Base-by-base conservation (phyloP, 306 rosid species). In the Canavalia gladiata region DNA sequence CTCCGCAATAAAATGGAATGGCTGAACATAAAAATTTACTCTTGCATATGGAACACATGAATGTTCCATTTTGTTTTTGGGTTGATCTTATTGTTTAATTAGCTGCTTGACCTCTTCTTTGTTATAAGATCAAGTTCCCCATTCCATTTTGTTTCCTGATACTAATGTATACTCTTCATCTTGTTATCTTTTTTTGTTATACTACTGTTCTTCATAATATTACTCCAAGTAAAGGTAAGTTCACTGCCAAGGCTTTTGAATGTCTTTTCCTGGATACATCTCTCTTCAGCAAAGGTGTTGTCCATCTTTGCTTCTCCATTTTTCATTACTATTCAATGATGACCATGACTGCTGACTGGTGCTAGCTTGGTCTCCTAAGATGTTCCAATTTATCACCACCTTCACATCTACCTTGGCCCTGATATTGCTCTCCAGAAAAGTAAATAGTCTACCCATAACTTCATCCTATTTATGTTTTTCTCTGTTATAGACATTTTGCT, bases 371-470 rank as follows among this genome's bases (percentile, higher is more conserved):
- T 69, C 58, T 37, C 11, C 3, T 0, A 69, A 58, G 58, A 49
- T 33, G 43, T 69, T 47, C 58, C 59, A 30, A 47, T 69, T 51
- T 25, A 13, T 25, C 18, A 37, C 31, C 31, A 33, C n/a, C 65
- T 34, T 34, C 18, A 12, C 63, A 4, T 70, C 77, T 72, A 72
- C 47, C 49, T 4, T 35, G 76, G 34, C 63, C 35, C 10, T 2
- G 7, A 72, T n/a, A 73, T 73, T 55, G 11, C 65, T 56, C 78
- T 74, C 56, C 66, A 28, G 66, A 72, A 41, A 55, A 54, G 77
- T 55, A 37, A 54, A 73, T 52, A 54, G 51, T 12, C 47, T 37
- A 34, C 33, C 76, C 52, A 25, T 25, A 55, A 18, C 29, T 54
- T 73, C 35, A 72, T 52, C 50, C 59, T 30, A 70, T 49, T 6